Conservation (phyloP, 139 green algal species). For the Closterium sp. region DNA sequence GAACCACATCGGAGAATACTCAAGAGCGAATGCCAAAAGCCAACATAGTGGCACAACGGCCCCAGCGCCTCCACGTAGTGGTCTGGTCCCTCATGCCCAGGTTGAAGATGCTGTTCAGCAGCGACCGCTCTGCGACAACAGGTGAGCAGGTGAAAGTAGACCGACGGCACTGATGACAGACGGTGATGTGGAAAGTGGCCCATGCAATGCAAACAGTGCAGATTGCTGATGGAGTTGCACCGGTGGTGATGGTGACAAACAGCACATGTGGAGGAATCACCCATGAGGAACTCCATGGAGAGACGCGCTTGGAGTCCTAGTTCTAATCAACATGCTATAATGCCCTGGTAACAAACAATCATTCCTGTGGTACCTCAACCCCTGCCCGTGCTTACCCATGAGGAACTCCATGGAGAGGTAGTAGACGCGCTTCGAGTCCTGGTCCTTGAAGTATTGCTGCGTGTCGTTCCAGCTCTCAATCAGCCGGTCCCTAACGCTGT, state of each 20-base stretch:
- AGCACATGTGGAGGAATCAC: not conserved
- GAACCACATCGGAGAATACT: too few relatives aligned
- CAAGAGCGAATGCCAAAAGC: too few relatives aligned
- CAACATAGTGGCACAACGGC: too few relatives aligned
- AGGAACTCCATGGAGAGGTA: constrained; percentile 98
- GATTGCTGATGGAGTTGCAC: too few relatives aligned
- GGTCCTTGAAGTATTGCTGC: constrained; percentile 87
- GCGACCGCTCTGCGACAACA: not conserved
- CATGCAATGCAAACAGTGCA: not conserved
- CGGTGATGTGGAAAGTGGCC: not conserved
- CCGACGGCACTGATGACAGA: not conserved
- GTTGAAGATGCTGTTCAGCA: constrained; percentile 76
- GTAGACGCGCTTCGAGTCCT: constrained; percentile 93
- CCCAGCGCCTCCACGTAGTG: constrained; percentile 81
- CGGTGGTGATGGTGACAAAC: too few relatives aligned
- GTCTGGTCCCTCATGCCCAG: constrained; percentile 75
- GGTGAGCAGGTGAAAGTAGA: not conserved
- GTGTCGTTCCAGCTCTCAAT: constrained; percentile 99
- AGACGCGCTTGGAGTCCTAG: constrained; percentile 88
- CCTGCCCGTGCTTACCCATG: constrained; percentile 65
- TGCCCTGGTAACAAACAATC: not conserved
- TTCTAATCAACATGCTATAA: constrained; percentile 62
- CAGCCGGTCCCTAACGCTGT: constrained; percentile 86
- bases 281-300: constrained; percentile 96
- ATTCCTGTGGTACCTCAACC: not conserved